Evolutionary conservation across 768 basidiomycete genomes (phyloP), one percentile per base, ranked within the genome.

Genomic region (Termitomyces sp.): DNA sequence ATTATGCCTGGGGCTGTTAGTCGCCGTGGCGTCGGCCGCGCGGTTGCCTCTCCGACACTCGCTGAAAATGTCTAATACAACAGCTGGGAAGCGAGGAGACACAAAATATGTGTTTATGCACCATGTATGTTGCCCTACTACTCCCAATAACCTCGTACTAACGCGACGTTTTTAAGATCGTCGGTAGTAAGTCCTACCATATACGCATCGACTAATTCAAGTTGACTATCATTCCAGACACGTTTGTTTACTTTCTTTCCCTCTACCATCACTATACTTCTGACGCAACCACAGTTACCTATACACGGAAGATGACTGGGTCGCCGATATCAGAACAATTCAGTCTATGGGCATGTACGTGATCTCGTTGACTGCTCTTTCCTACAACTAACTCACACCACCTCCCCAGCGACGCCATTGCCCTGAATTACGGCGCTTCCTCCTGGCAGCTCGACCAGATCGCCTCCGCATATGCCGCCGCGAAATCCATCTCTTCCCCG

Each of bases 361-460:
- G 11, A 32, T 38, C 35, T 47, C 10, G 40, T 35, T 53, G 4
- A 19, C 1, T 16, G n/a, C 31, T 25, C 12, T 32, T 40, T 32
- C 31, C 38, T 29, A 17, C 12, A 16, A 32, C 17, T 17, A 41
- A 17, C 56, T 65, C 44, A 73, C 71, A 63, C 71, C 77, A 40
- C 38, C 7, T 23, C 53, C 7, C 27, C 53, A 81, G 77, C 14
- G 85, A 87, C 59, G 87, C 81, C 0, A 76, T 87, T 53, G 85
- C 85, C 0, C 69, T 87, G 29, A 89, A 89, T 69, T 73, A 86
- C 43, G 86, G 87, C 38, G 69, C 71, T 4, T 77, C 81, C 56
- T 60, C 68, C 9, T 87, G 84, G 81, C 79, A 84, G 60, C 70
- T 69, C 19, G 63, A 54, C 6, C 81, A 81, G 52, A 67, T 84